phyloP scores from a whole-genome alignment of 129 eudicot species.

The Pittosporum tobira region DNA sequence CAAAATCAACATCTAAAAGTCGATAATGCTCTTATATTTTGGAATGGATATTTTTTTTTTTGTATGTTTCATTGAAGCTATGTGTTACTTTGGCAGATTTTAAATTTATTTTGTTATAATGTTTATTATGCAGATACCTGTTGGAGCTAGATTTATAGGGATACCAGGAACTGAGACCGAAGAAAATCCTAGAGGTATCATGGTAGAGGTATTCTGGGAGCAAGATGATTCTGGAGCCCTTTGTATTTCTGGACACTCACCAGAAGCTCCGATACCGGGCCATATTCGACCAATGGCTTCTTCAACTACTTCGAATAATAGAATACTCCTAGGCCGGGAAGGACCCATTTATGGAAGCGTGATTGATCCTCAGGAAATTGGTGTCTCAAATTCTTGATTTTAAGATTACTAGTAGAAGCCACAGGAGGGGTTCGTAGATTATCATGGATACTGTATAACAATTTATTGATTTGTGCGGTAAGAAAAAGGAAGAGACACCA shows the following conservation, averaged over 20 bases:
- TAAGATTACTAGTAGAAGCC: neutral
- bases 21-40: no score
- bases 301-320: constrained; percentile 21
- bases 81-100: no score
- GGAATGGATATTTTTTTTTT: no score
- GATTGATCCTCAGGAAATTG: constrained; percentile 53
- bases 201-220: constrained; percentile 89
- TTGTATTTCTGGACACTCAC: constrained; percentile 66
- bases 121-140: constrained; percentile 59
- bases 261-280: constrained; percentile 54
- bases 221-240: constrained; percentile 81
- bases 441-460: no score
- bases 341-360: constrained; percentile 47
- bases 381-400: constrained; percentile 16
- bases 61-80: neutral
- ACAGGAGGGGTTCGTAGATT: neutral
- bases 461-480: no score
- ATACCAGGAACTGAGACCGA: constrained; percentile 61
- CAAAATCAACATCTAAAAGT: no score
- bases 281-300: constrained; percentile 30
- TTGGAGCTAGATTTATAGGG: constrained; percentile 75
- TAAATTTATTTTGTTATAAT: neutral
- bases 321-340: constrained; percentile 30
- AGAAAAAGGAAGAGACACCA: no score
- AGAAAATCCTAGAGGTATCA: constrained; percentile 69